Conservation (phyloP, 768 basidiomycete genomes). For the Phanerochaete carnosa region DNA sequence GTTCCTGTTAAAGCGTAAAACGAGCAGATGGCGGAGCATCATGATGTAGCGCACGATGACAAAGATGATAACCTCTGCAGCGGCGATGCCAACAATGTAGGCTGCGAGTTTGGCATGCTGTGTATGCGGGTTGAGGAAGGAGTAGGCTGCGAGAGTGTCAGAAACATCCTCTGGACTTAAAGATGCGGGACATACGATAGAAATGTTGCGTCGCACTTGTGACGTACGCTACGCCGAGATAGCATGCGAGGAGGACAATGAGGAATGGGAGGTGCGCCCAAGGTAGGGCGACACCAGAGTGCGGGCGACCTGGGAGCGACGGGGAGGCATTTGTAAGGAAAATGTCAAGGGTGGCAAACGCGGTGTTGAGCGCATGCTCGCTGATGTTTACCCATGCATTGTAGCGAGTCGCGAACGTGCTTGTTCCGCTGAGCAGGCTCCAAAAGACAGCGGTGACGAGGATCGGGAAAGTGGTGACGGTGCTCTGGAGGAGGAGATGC, state of each 20-base stretch:
- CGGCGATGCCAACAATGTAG: slow-evolving; percentile 60
- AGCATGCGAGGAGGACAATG: slow-evolving; percentile 48
- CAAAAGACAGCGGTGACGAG: slow-evolving; percentile 65
- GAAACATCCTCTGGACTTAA: background rate
- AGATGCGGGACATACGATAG: slow-evolving; percentile 49
- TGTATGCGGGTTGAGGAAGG: slow-evolving; percentile 55
- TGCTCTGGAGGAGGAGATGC: slow-evolving; percentile 52
- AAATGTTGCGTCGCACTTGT: slow-evolving; percentile 57
- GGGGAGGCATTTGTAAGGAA: slow-evolving; percentile 49
- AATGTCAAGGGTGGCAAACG: slow-evolving; percentile 56
- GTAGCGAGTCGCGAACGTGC: slow-evolving; percentile 38
- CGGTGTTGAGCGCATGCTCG: slow-evolving; percentile 56
- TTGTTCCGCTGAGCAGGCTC: slow-evolving; percentile 44
- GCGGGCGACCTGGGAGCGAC: background rate
- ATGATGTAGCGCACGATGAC: slow-evolving; percentile 40
- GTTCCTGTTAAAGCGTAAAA: slow-evolving; percentile 13
- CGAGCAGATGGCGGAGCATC: slow-evolving; percentile 35
- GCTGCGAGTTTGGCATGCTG: slow-evolving; percentile 45
- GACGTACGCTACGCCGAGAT: slow-evolving; percentile 69
- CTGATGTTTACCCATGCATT: slow-evolving; percentile 56
- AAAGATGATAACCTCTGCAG: slow-evolving; percentile 53
- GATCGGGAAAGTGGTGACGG: slow-evolving; percentile 53
- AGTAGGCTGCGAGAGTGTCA: slow-evolving; percentile 43
- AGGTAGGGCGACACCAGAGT: background rate
- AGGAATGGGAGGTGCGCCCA: slow-evolving; percentile 28